These are phyloP conservation scores for Dovyalis caffra DNA, from an alignment of 345 rosid species.

Conservation along the genomic window DNA sequence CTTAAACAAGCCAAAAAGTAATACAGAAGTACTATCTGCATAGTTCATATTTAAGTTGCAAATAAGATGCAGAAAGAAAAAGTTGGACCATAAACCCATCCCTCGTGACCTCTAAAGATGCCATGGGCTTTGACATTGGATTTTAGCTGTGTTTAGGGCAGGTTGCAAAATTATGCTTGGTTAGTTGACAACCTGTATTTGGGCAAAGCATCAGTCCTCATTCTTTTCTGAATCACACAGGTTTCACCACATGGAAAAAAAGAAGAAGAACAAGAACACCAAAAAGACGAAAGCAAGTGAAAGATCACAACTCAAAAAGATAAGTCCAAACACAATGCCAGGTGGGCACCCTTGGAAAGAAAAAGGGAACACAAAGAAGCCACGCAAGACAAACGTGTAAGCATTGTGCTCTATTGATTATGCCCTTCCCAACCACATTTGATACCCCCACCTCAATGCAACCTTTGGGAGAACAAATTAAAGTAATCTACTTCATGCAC, in stretches of 20 bases:
- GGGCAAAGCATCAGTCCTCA: not conserved
- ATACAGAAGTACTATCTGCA: constrained; percentile 1
- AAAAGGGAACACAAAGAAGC: not conserved
- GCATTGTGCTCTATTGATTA: not conserved
- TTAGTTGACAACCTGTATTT: no score
- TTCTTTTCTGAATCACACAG: not conserved
- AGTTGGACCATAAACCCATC: not conserved
- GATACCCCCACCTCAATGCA: not conserved
- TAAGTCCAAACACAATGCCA: not conserved
- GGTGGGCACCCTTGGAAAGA: not conserved
- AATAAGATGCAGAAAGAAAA: not conserved
- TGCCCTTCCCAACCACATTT: not conserved
- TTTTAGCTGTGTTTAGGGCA: not conserved
- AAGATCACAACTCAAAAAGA: not conserved
- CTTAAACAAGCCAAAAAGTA: not conserved
- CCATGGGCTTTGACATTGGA: not conserved
- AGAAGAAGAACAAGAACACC: not conserved
- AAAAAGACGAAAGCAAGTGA: not conserved
- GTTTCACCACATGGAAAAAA: not conserved
- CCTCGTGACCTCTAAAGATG: not conserved
- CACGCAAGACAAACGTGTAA: not conserved
- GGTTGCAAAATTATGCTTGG: not conserved
- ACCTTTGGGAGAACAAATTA: not conserved
- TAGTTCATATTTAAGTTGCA: no score
- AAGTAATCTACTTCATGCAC: not conserved